These are phyloP conservation scores for Rhodofomes roseus DNA, from an alignment of 1,284 basidiomycete genomes.

Conservation along the genomic window DNA sequence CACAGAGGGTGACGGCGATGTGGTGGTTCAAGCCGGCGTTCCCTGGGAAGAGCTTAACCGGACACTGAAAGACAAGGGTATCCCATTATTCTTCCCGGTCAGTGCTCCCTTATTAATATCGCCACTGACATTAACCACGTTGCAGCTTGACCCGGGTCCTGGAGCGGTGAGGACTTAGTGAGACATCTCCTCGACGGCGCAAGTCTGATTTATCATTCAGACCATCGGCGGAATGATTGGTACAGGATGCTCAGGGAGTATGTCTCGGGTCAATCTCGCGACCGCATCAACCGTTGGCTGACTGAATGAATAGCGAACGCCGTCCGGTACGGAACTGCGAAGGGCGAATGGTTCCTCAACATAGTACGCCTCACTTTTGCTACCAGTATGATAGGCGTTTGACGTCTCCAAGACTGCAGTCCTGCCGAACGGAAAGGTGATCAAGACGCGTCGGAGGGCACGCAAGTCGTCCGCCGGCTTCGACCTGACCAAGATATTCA, in stretches of 20 bases:
- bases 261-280: conserved; percentile 18
- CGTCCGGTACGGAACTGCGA: conserved; percentile 77
- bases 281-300: not conserved
- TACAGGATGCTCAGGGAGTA: conserved; percentile 54
- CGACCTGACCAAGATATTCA: conserved; percentile 77
- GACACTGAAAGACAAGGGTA: conserved; percentile 63
- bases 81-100: conserved; percentile 71
- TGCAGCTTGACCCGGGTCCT: conserved; percentile 49
- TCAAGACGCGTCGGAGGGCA: conserved; percentile 73
- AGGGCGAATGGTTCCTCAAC: conserved; percentile 71
- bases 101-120: conserved; percentile 14
- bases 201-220: conserved; percentile 21
- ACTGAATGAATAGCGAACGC: conserved; percentile 58
- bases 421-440: conserved; percentile 73
- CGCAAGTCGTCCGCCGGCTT: conserved; percentile 76
- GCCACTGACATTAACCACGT: not conserved
- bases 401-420: conserved; percentile 58
- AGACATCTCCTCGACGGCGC: not conserved
- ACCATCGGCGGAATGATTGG: conserved; percentile 57
- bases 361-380: conserved; percentile 36
- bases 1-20: conserved; percentile 61
- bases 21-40: conserved; percentile 78
- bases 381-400: not conserved
- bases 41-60: conserved; percentile 89
- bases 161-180: conserved; percentile 38